Base-by-base conservation (phyloP, 306 rosid genomes). In the Trifolium fragiferum region DNA sequence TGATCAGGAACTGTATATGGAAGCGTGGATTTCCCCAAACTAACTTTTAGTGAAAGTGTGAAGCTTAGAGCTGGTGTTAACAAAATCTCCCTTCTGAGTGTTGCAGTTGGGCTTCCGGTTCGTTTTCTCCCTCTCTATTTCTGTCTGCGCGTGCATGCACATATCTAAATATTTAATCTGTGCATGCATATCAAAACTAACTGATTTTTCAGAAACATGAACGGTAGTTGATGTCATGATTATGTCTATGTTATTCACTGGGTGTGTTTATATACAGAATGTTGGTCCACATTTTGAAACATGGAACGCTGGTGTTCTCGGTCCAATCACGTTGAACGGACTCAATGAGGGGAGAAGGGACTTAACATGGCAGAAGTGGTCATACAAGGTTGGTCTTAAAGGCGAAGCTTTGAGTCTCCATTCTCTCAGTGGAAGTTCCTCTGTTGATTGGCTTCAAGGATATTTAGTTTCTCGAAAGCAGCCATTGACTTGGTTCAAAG, bases 51-150 rank as follows among this genome's bases (percentile, higher is more conserved):
- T 18, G 67, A 85, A 70, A 76, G 87, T 71, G 93, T 95, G 87
- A 87, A 82, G 51, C 89, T 95, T 82, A 87, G 89, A 78, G 92
- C 92, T 43, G 96, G 99, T 30, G 70, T 85, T 80, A 95, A 95
- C 89, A 84, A 85, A 81, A 95, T 95, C 80, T 82, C 96, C 19
- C 92, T 92, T 76, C 84, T 95, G 59, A 95, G 99, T 70, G 88
- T 92, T 72, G 98, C 98, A 18, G 99, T 95, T 77, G 99, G 99
- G 27, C 98, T 95, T 66, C 99, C 96, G 90, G 99, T 90, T 46
- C 25, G 96, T 74, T 62, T 75, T 75, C 74, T 82, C 35, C 79
- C 85, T 63, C 57, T n/a, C 65, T 50, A 15, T 68, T 41, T 54
- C 7, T 44, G 6, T 13, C 9, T 16, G 15, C 1, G 23, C 1